These are phyloP conservation scores for Tulasnella sp. DNA, from an alignment of 768 basidiomycete species.

Conservation along the genomic window DNA sequence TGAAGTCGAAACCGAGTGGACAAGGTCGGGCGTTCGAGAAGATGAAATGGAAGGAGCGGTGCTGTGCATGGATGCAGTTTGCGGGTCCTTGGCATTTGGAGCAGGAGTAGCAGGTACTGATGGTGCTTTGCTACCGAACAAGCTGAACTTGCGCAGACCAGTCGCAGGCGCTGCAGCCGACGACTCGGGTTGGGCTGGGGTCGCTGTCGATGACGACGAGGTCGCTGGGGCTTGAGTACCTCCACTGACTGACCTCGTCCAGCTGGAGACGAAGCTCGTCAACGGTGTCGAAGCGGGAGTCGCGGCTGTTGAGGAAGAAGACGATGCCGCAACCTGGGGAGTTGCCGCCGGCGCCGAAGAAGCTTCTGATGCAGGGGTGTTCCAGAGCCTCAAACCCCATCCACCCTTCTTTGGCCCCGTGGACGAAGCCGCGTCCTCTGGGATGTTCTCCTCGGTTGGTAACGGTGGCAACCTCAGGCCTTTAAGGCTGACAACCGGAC, in stretches of 20 bases:
- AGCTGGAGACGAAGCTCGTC: conserved; percentile 16
- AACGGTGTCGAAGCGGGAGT: conserved; percentile 3
- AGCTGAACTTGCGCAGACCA: conserved; percentile 16
- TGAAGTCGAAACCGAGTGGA: background rate
- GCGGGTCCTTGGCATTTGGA: background rate
- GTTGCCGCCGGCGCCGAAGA: conserved; percentile 2
- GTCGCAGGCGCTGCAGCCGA: background rate
- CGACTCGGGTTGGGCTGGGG: background rate
- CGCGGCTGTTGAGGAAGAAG: background rate
- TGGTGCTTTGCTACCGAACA: background rate
- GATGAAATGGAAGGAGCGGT: background rate
- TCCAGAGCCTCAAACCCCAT: conserved; percentile 24
- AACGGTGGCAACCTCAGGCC: conserved; percentile 26
- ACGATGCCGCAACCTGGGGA: background rate
- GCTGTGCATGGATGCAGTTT: background rate
- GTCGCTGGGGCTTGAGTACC: background rate
- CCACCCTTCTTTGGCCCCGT: conserved; percentile 12
- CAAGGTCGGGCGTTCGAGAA: background rate
- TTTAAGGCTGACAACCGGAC: background rate
- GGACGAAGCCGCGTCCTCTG: conserved; percentile 13
- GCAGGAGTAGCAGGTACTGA: background rate
- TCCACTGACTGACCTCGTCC: conserved; percentile 16
- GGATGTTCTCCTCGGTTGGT: conserved; percentile 24
- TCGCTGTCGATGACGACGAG: background rate
- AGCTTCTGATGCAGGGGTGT: conserved; percentile 5